A percentile compares a stretch with the other conserved stretches of the same genome.
Conservation (phyloP, 2,329 filamentous ascomycete species). For the Stachybotrys chartarum region DNA sequence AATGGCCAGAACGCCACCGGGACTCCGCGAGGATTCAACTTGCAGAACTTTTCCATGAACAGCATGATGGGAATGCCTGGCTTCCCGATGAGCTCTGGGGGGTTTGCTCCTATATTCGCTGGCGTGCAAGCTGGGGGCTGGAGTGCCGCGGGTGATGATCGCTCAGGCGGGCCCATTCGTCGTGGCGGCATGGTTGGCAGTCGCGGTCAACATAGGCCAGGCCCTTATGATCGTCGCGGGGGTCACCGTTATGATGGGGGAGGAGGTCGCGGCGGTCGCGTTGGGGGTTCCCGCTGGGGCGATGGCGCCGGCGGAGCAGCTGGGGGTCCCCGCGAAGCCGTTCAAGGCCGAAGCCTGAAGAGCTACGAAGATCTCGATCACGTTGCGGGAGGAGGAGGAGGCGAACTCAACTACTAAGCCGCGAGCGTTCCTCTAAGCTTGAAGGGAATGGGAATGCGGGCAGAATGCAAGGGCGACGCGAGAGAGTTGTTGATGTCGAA, state of each 20-base stretch:
- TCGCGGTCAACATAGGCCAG: slow-evolving; percentile 53
- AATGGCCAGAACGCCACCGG: slow-evolving; percentile 71
- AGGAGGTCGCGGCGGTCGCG: slow-evolving; percentile 39
- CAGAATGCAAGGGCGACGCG: too few species aligned
- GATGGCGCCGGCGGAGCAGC: slow-evolving; percentile 70
- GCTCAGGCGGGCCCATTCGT: slow-evolving; percentile 61
- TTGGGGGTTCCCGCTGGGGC: slow-evolving; percentile 56
- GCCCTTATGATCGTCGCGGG: slow-evolving; percentile 66
- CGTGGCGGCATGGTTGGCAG: slow-evolving; percentile 52
- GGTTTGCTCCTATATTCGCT: slow-evolving; percentile 49
- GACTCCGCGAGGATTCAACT: slow-evolving; percentile 86
- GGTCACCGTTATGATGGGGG: slow-evolving; percentile 39
- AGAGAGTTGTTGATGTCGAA: neutral
- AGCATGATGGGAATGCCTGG: slow-evolving; percentile 52
- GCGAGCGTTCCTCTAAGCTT: neutral
- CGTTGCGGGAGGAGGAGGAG: slow-evolving; percentile 63
- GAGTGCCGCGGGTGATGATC: slow-evolving; percentile 45
- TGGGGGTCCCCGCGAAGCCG: slow-evolving; percentile 82
- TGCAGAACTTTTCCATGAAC: slow-evolving; percentile 62
- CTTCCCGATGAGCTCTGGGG: slow-evolving; percentile 44
- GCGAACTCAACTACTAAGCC: slow-evolving; percentile 81
- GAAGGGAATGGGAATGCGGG: neutral
- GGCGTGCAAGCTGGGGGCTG: slow-evolving; percentile 41
- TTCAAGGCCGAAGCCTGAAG: slow-evolving; percentile 86
- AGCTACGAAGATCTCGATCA: slow-evolving; percentile 98